Percentiles rank a stretch among this genome's conserved stretches.
Conservation (phyloP, 2,329 filamentous ascomycete genomes). For the Chaetomiaceae sp. region DNA sequence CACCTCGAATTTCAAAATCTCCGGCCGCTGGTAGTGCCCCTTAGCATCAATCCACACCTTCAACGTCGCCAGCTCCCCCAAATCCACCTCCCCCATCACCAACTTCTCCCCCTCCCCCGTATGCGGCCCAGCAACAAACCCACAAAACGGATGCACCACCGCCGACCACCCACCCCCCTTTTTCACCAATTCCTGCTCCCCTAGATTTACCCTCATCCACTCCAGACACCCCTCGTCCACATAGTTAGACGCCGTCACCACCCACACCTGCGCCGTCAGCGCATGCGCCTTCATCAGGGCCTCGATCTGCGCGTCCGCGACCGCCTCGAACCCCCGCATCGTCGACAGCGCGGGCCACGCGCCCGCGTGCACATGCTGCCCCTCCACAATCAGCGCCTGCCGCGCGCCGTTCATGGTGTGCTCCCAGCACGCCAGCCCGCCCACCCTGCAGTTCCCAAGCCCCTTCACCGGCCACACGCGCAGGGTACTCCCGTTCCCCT, state of each 20-base stretch:
- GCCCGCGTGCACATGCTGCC: constrained; percentile 30
- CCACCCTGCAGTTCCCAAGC: constrained; percentile 23
- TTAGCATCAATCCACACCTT: constrained; percentile 31
- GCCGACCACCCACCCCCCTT: constrained; percentile 30
- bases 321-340: constrained; percentile 36
- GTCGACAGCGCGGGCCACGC: constrained; percentile 32
- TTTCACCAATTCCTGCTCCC: constrained; percentile 29
- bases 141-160: constrained; percentile 32
- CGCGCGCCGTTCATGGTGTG: constrained; percentile 32
- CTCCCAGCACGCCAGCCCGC: constrained; percentile 33
- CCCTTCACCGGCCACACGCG: constrained; percentile 3
- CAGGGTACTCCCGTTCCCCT: constrained; percentile 30
- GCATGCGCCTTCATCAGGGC: constrained; percentile 44
- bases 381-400: constrained; percentile 30
- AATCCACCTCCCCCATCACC: constrained; percentile 28
- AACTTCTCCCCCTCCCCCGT: constrained; percentile 28
- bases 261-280: constrained; percentile 42
- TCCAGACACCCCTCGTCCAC: constrained; percentile 39
- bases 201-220: constrained; percentile 34
- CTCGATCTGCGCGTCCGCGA: constrained; percentile 42
- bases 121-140: constrained; percentile 28
- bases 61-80: constrained; percentile 26
- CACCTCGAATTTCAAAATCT: constrained; percentile 25
- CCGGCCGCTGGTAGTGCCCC: constrained; percentile 31
- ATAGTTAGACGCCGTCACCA: constrained; percentile 39